These are phyloP conservation scores for Tulasnella sp. DNA, from an alignment of 768 basidiomycete species.

Conservation along the genomic window DNA sequence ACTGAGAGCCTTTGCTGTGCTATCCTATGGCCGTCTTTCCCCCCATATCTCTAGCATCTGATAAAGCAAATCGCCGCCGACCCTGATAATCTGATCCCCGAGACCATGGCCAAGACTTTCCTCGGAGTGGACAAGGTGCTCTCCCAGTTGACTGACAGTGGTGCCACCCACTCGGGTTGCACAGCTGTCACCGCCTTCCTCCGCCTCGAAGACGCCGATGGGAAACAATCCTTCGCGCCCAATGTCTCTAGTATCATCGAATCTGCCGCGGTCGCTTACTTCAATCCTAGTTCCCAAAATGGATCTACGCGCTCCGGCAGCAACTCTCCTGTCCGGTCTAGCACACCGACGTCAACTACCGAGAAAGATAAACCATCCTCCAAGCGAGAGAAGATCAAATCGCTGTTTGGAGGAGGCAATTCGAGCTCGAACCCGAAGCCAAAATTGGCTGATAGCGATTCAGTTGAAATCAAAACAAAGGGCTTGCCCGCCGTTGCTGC, in stretches of 20 bases:
- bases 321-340: slow-evolving; percentile 23
- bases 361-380: neutral
- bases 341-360: neutral
- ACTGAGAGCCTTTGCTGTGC: neutral
- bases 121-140: slow-evolving; percentile 80
- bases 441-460: neutral
- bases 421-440: neutral
- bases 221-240: slow-evolving; percentile 52
- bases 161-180: slow-evolving; percentile 92
- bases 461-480: neutral
- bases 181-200: slow-evolving; percentile 95
- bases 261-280: slow-evolving; percentile 17
- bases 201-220: slow-evolving; percentile 74
- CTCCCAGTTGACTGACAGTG: slow-evolving; percentile 75
- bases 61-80: slow-evolving; percentile 55
- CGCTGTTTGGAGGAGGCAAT: neutral
- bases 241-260: slow-evolving; percentile 25
- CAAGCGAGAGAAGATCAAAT: neutral
- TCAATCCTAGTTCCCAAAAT: neutral
- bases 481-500: too few relatives aligned
- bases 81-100: slow-evolving; percentile 57
- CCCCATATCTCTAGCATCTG: neutral
- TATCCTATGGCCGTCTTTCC: neutral
- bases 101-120: slow-evolving; percentile 87
- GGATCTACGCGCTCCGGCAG: slow-evolving; percentile 7